Evolutionary conservation across 805 yeast species (phyloP).

Genomic region (Maudiozyma barnettii): DNA sequence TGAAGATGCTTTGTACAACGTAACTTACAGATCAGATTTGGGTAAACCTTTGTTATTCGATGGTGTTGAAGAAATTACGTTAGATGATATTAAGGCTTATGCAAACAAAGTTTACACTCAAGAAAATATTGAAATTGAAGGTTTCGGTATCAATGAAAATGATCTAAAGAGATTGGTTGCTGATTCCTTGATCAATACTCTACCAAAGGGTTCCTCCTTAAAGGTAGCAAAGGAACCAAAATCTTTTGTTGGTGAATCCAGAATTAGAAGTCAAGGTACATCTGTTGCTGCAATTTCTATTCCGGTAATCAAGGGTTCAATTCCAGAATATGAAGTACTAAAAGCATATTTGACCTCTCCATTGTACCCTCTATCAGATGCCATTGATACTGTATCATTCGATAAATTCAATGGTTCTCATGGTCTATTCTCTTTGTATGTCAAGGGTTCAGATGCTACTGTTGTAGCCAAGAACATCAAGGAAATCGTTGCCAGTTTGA

Average conservation of each 20-base stretch:
- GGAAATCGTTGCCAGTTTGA: constrained; percentile 43
- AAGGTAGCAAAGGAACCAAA: constrained; percentile 33
- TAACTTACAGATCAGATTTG: constrained; percentile 78
- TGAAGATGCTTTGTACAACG: constrained; percentile 66
- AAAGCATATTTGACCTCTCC: constrained; percentile 55
- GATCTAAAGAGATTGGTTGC: constrained; percentile 61
- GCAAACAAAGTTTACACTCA: constrained; percentile 61
- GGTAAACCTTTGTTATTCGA: constrained; percentile 77
- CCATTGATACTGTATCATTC: constrained; percentile 47
- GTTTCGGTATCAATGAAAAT: constrained; percentile 59
- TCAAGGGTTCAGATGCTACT: constrained; percentile 49
- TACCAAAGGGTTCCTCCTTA: constrained; percentile 53
- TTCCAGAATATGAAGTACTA: constrained; percentile 60
- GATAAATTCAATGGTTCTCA: constrained; percentile 69
- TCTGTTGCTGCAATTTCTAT: constrained; percentile 74
- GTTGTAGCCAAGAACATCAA: constrained; percentile 53
- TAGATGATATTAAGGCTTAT: constrained; percentile 56
- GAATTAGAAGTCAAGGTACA: constrained; percentile 53
- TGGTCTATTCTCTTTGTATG: constrained; percentile 66
- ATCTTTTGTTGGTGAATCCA: constrained; percentile 55
- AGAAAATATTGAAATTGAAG: constrained; percentile 62
- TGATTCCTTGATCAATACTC: constrained; percentile 49
- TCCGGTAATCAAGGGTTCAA: constrained; percentile 57
- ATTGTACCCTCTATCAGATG: constrained; percentile 45
- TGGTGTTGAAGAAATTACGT: constrained; percentile 46